Evolutionary conservation across 306 rosid species (phyloP), one percentile per base, ranked within the genome.

Genomic region (Pueraria montana): DNA sequence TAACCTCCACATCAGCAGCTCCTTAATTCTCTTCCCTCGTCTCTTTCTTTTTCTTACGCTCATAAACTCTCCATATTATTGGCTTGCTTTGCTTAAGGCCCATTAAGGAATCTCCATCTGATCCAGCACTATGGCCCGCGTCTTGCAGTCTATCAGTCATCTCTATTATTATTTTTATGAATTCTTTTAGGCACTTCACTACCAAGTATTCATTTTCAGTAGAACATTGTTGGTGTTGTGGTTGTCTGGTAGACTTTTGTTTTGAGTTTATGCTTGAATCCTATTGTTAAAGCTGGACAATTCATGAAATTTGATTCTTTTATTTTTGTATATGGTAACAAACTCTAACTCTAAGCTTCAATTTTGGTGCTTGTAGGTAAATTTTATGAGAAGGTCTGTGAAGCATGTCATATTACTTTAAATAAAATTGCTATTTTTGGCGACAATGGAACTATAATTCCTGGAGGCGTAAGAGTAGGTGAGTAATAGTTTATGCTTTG

Each of bases 381-480:
- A 87, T 88, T 82, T 84, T 95, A 85, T 23, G 99, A 95, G 89
- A 93, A 89, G 88, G 90, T 95, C 76, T 96, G 98, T 48, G 99
- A 93, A 88, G 82, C 88, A 77, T 90, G 98, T 26, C 92, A 93
- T 84, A 91, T 96, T 20, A 96, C 99, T 75, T 88, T 96, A 88
- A 96, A 96, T 81, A 96, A 96, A 84, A 90, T 94, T 72, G 88
- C 97, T 12, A 91, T 93, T 74, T 96, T 83, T 71, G 91, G 93
- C 46, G 99, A 93, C 85, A 93, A 92, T 78, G 99, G 99, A 76
- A 76, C 88, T 62, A 88, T 93, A 63, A 89, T 84, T 80, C 93
- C 95, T 49, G 97, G 98, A 63, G 99, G 98, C 78, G 98, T 96
- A 65, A 90, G 99, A 76, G 67, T 96, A 82, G 99, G 99, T 93